A percentile compares a stretch with the other conserved stretches of the same genome.
Evolutionary conservation across 2,329 filamentous ascomycete genomes (phyloP).

Genomic region (Pseudogymnoascus pannorum): DNA sequence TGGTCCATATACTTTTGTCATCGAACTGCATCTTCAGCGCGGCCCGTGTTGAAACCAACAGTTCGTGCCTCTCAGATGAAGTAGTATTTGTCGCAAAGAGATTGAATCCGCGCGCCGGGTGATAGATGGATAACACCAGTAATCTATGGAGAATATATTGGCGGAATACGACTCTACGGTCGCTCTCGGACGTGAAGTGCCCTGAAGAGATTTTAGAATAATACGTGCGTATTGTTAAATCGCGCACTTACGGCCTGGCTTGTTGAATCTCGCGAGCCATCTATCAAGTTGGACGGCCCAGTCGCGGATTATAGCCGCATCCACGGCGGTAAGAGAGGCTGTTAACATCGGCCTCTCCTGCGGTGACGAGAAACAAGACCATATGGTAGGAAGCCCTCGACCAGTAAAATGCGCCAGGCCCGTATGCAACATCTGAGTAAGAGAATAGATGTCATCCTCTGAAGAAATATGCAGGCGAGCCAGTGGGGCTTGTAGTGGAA

Average conservation of each 20-base stretch:
- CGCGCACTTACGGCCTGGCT: constrained; percentile 6
- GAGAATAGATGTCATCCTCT: constrained; percentile 35
- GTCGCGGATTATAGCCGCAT: constrained; percentile 36
- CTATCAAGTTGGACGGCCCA: constrained; percentile 37
- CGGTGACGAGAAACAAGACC: constrained; percentile 33
- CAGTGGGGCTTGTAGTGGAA: constrained; percentile 35
- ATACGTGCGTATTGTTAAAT: not conserved
- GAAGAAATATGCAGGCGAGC: constrained; percentile 31
- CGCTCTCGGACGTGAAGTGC: constrained; percentile 28
- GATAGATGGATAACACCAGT: constrained; percentile 38
- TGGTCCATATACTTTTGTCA: constrained; percentile 38
- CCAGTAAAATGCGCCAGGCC: constrained; percentile 37
- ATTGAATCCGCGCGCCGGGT: constrained; percentile 34
- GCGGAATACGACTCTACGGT: constrained; percentile 32
- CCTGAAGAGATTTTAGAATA: constrained; percentile 10
- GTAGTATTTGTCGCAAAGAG: constrained; percentile 34
- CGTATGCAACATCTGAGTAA: constrained; percentile 40
- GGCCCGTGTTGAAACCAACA: constrained; percentile 35
- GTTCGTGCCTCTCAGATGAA: constrained; percentile 34
- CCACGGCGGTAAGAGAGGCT: constrained; percentile 32
- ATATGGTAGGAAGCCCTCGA: constrained; percentile 36
- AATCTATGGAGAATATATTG: constrained; percentile 37
- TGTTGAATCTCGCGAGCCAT: constrained; percentile 36
- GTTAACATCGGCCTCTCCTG: constrained; percentile 18
- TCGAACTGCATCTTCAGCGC: constrained; percentile 34